These are phyloP conservation scores for Talaromyces trachyspermus DNA, from an alignment of 495 filamentous ascomycete species.

Conservation along the genomic window DNA sequence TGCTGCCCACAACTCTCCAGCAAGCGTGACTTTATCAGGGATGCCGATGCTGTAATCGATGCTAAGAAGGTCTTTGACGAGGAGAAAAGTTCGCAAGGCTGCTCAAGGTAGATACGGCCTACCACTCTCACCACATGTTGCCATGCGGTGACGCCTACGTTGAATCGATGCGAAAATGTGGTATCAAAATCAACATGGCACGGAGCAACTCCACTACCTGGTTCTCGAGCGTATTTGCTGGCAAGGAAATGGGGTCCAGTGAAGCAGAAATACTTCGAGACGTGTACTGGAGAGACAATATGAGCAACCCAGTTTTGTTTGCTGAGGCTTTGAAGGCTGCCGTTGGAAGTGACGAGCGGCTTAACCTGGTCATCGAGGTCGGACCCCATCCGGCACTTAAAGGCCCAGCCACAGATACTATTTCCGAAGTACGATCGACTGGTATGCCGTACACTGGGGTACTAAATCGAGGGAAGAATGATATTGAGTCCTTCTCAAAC, in stretches of 20 bases:
- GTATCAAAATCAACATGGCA: background rate
- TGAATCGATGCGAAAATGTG: slow-evolving; percentile 14
- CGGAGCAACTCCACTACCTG: slow-evolving; percentile 1
- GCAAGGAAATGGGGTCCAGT: background rate
- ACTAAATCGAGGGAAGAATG: slow-evolving; percentile 26
- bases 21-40: slow-evolving; percentile 34
- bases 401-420: too few relatives aligned
- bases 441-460: slow-evolving; percentile 37
- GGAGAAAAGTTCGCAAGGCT: slow-evolving; percentile 32
- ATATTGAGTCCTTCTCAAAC: slow-evolving; percentile 29
- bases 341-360: background rate
- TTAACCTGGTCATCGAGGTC: slow-evolving; percentile 36
- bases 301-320: slow-evolving; percentile 38
- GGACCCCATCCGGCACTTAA: slow-evolving; percentile 48
- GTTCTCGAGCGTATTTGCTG: slow-evolving; percentile 26
- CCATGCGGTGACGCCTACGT: slow-evolving; percentile 32
- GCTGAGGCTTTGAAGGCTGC: slow-evolving; percentile 11
- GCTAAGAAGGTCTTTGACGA: slow-evolving; percentile 32
- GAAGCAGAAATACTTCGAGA: slow-evolving; percentile 5
- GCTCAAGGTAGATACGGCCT: slow-evolving; percentile 42
- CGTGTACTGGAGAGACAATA: slow-evolving; percentile 53
- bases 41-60: slow-evolving; percentile 38
- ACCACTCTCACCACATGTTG: slow-evolving; percentile 55
- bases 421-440: too few relatives aligned
- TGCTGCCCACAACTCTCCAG: slow-evolving; percentile 27